Evolutionary conservation across 2,329 filamentous ascomycete species (phyloP).

Genomic region (Diplodia seriata): DNA sequence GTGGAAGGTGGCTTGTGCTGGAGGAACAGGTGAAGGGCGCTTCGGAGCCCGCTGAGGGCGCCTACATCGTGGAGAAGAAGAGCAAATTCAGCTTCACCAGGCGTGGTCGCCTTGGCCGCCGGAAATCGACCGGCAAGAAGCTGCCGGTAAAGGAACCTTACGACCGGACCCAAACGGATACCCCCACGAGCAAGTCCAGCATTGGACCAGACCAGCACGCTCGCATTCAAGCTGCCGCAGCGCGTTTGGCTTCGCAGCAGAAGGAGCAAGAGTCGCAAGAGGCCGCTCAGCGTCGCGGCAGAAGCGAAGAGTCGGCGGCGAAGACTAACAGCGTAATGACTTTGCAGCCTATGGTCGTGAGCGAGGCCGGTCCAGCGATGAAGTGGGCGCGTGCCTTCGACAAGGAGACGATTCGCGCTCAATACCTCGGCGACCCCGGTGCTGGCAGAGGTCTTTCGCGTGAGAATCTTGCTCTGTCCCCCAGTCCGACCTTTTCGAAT

Average conservation of each 20-base stretch:
- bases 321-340: slow-evolving; percentile 93
- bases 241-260: slow-evolving; percentile 77
- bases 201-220: slow-evolving; percentile 92
- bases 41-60: slow-evolving; percentile 81
- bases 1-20: slow-evolving; percentile 89
- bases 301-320: slow-evolving; percentile 59
- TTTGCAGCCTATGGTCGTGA: slow-evolving; percentile 81
- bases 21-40: slow-evolving; percentile 97
- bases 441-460: slow-evolving; percentile 70
- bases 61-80: slow-evolving; percentile 96
- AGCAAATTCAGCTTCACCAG: slow-evolving; percentile 83
- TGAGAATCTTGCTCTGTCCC: slow-evolving; percentile 48
- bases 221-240: slow-evolving; percentile 88
- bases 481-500: slow-evolving; percentile 28
- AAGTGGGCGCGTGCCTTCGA: slow-evolving; percentile 98
- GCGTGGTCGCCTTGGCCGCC: slow-evolving; percentile 71
- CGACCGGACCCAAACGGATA: slow-evolving; percentile 57
- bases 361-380: slow-evolving; percentile 89
- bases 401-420: slow-evolving; percentile 81
- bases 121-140: slow-evolving; percentile 54
- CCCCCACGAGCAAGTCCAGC: slow-evolving; percentile 75
- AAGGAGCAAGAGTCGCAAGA: slow-evolving; percentile 62
- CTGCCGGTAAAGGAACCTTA: slow-evolving; percentile 59
- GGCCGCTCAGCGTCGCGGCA: slow-evolving; percentile 59
- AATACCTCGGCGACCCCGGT: slow-evolving; percentile 78